Evolutionary conservation across 1,284 basidiomycete species (phyloP).

Genomic region (Coniferiporia weirii): DNA sequence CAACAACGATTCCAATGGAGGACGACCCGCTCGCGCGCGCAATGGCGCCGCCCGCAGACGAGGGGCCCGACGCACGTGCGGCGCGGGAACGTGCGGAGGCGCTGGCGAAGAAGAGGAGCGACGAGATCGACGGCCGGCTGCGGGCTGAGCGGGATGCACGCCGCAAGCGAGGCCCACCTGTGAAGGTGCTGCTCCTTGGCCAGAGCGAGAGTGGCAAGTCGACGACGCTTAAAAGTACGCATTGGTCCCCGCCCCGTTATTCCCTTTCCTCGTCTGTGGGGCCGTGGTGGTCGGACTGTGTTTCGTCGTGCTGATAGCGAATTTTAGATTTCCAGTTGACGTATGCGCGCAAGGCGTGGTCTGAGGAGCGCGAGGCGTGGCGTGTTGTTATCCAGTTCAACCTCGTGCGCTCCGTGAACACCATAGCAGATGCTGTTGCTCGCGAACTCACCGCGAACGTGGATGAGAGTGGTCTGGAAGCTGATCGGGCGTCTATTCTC

Average conservation of each 20-base stretch:
- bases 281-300: not conserved
- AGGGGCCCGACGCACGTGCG: constrained; percentile 23
- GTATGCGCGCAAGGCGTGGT: constrained; percentile 62
- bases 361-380: constrained; percentile 65
- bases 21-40: constrained; percentile 13
- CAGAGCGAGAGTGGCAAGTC: constrained; percentile 60
- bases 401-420: constrained; percentile 62
- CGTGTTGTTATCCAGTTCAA: constrained; percentile 71
- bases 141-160: constrained; percentile 38
- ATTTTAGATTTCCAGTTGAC: constrained; percentile 63
- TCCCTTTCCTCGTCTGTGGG: not conserved
- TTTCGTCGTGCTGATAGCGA: constrained; percentile 4
- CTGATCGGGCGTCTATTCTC: not conserved
- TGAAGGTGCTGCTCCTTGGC: constrained; percentile 55
- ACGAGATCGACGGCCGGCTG: constrained; percentile 52
- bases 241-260: not conserved
- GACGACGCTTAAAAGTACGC: constrained; percentile 47
- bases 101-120: constrained; percentile 47
- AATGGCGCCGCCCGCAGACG: constrained; percentile 11
- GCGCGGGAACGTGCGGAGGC: constrained; percentile 40
- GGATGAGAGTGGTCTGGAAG: not conserved
- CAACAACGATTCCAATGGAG: not conserved
- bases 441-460: constrained; percentile 40
- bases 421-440: constrained; percentile 50
- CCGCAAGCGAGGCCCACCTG: constrained; percentile 40